Evolutionary conservation across 108 stramenopile genomes (phyloP).

Genomic region (Fragilaria radians): DNA sequence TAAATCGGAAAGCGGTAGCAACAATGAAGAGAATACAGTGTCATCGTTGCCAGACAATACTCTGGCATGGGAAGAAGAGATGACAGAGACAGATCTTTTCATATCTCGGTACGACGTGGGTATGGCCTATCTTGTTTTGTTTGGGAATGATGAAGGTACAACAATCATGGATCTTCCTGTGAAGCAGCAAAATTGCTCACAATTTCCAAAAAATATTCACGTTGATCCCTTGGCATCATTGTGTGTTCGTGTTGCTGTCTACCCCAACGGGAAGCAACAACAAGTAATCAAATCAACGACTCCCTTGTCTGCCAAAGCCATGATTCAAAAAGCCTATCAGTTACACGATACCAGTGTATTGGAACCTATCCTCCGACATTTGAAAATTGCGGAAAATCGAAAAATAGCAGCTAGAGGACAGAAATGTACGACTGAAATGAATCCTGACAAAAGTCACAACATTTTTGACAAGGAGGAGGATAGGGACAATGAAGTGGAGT

Average conservation of each 20-base stretch:
- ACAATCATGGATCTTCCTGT: constrained; percentile 27
- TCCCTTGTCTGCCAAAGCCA: background rate
- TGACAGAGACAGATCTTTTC: no score
- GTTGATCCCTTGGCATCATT: background rate
- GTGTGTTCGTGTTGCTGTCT: background rate
- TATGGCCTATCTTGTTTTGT: constrained; percentile 19
- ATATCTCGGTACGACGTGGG: constrained; percentile 14
- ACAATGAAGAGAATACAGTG: no score
- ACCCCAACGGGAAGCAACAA: background rate
- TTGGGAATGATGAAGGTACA: constrained; percentile 8
- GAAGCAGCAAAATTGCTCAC: constrained; percentile 5
- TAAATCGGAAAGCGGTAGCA: no score
- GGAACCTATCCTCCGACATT: background rate
- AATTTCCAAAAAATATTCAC: background rate
- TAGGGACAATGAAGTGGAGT: background rate
- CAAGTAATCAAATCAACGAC: background rate
- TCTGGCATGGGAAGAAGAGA: no score
- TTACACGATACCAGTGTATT: background rate
- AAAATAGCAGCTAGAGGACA: background rate
- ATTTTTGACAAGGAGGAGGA: background rate
- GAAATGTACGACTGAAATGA: background rate
- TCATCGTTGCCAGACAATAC: no score
- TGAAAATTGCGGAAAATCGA: background rate
- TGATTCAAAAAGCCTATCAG: background rate
- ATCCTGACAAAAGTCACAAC: background rate